Evolutionary conservation across 345 rosid species (phyloP), one percentile per base, ranked within the genome.

Genomic region (Bruguiera parviflora): DNA sequence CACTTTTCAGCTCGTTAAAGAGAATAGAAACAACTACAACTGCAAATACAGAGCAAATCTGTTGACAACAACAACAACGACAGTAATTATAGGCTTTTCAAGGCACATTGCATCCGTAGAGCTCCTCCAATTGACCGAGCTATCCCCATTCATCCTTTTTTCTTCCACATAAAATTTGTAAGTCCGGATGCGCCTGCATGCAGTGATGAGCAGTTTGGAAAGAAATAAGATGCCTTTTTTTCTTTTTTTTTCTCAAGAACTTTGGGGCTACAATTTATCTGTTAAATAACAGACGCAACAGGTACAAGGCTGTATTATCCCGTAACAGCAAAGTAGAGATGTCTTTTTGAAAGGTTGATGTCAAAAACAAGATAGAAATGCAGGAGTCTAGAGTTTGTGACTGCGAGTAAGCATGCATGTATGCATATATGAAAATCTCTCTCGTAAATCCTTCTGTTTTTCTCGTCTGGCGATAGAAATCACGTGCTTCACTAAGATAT

Each of bases 111-210:
- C 80, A 78, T 73, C 80, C 22, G 46, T 24, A 32, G 73, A 24
- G 80, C 79, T 63, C 72, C 75, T 74, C 70, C 66, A 62, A 32
- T 37, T 61, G 10, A 56, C 59, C 29, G 2, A n/a, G 57, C 33
- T 57, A 18, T 56, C 53, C 43, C 32, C 55, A 56, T 18, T 56
- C 46, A 8, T 19, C 9, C 18, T 53, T 60, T 55, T 68, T 49
- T 66, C 43, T 64, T 72, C 74, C 63, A 69, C 63, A 60, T 25
- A 37, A 65, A 49, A 70, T 71, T 71, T 71, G 61, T 74, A 69
- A 20, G 66, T 58, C 75, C 8, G 57, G 63, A 67, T 66, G 79
- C 64, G 76, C 81, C 87, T 83, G 20, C 21, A 25, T 32, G 6
- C 24, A 4, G 24, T 9, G 53, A 60, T 13, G 19, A 16, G 47